Base-by-base conservation (phyloP, 2,329 filamentous ascomycete genomes). In the Cladophialophora yegresii region DNA sequence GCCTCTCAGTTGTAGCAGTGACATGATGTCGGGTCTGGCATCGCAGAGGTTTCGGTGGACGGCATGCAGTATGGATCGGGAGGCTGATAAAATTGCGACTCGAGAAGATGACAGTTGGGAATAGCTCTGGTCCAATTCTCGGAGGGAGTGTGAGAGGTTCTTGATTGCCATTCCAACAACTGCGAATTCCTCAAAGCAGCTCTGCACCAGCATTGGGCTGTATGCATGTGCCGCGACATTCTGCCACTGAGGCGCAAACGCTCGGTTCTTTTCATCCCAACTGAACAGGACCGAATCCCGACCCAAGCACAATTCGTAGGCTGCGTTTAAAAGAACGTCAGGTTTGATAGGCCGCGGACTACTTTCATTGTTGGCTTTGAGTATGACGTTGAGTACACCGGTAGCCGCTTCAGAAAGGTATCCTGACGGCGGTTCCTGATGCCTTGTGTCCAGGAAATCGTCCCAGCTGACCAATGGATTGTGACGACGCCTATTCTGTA, bases 221-320 rank as follows among this genome's bases (percentile, higher is more conserved):
- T 67, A 68, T 2, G 85, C 85, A 2, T 81, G 81, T 32, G 84
- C 75, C 1, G 81, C 76, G 1, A 81, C 75, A 59, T 81, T 75
- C 3, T 75, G 70, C 40, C 83, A 73, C 3, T 75, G 74, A 45
- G 76, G 78, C 45, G 77, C 75, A 58, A 81, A 80, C n/a, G 57
- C 70, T 22, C 66, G 70, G 3, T 69, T 70, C 54, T 72, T 65
- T 54, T 74, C 70, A 64, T 80, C 73, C 70, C 77, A 81, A 6
- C 71, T 72, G 63, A 81, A 81, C 61, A 81, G 74, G 6, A 75
- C 69, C 7, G 79, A 81, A 59, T 74, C 75, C 76, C 79, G 80
- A 7, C 79, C 79, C 22, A 81, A 70, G 13, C 76, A 77, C 22
- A 80, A 74, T 40, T 75, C 75, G 56, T 79, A 73, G 10, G 79